Conservation (phyloP, 2,329 filamentous ascomycete genomes). For the Fusarium scirpi region DNA sequence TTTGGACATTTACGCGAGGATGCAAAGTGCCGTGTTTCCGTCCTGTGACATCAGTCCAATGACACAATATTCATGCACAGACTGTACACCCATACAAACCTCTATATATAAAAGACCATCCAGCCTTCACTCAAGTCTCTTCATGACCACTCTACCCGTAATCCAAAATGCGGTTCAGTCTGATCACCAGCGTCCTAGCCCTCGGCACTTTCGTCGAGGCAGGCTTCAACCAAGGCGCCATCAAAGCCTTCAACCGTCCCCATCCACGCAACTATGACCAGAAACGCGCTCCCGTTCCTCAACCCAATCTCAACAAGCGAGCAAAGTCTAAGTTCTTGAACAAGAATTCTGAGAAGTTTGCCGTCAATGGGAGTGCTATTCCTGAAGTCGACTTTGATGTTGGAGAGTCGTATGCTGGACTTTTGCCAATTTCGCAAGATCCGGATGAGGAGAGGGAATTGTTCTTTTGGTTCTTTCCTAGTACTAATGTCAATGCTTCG, state of each 20-base stretch:
- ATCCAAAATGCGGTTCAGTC: slow-evolving; percentile 39
- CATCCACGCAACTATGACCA: slow-evolving; percentile 25
- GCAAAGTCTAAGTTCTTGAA: slow-evolving; percentile 40
- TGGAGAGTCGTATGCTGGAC: slow-evolving; percentile 73
- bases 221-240: slow-evolving; percentile 40
- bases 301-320: slow-evolving; percentile 21
- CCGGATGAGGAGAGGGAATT: slow-evolving; percentile 64
- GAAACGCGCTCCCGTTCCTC: slow-evolving; percentile 10
- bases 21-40: slow-evolving; percentile 5
- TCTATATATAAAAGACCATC: not conserved
- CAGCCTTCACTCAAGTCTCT: not conserved
- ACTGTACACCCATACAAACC: not conserved
- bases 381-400: slow-evolving; percentile 78
- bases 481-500: slow-evolving; percentile 59
- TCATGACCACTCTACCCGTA: not conserved
- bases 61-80: not conserved
- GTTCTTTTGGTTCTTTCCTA: slow-evolving; percentile 77
- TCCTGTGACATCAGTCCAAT: not conserved
- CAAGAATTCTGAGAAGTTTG: slow-evolving; percentile 57
- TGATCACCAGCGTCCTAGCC: slow-evolving; percentile 36
- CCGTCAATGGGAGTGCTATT: slow-evolving; percentile 72
- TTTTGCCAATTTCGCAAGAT: slow-evolving; percentile 66
- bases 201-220: slow-evolving; percentile 43
- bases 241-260: slow-evolving; percentile 36
- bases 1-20: not conserved